Conservation (phyloP, 2,329 filamentous ascomycete genomes). For the Hysterium pulicare region DNA sequence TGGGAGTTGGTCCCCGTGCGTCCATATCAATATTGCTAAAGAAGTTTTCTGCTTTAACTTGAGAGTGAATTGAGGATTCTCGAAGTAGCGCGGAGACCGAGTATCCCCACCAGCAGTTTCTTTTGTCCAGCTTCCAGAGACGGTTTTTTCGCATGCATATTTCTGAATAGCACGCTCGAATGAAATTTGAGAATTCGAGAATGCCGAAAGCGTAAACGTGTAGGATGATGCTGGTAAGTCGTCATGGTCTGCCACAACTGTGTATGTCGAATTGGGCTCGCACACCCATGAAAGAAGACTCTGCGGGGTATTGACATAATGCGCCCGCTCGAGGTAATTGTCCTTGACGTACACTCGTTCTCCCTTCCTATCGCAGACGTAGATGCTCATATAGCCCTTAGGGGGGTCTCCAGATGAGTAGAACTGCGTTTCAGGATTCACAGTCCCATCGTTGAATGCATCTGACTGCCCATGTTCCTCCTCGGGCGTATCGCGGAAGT, state of each 20-base stretch:
- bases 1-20: constrained; percentile 62
- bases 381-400: constrained; percentile 80
- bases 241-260: constrained; percentile 73
- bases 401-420: constrained; percentile 35
- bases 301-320: constrained; percentile 93
- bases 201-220: constrained; percentile 82
- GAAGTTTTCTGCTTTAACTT: constrained; percentile 55
- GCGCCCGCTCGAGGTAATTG: constrained; percentile 66
- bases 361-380: constrained; percentile 71
- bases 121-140: constrained; percentile 68
- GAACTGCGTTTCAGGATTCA: constrained; percentile 19
- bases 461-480: constrained; percentile 36
- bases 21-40: constrained; percentile 71
- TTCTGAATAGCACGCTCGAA: constrained; percentile 61
- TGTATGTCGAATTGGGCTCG: constrained; percentile 51
- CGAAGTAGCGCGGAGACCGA: constrained; percentile 69
- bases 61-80: constrained; percentile 83
- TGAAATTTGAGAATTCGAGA: constrained; percentile 63
- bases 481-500: constrained; percentile 63
- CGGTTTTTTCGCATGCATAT: constrained; percentile 57
- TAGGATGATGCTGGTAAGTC: constrained; percentile 70
- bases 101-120: constrained; percentile 83
- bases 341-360: constrained; percentile 71
- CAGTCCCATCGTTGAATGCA: constrained; percentile 28
- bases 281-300: constrained; percentile 74